Base-by-base conservation (phyloP, 2,329 filamentous ascomycete genomes). In the Iodosphaeria phyllophila region DNA sequence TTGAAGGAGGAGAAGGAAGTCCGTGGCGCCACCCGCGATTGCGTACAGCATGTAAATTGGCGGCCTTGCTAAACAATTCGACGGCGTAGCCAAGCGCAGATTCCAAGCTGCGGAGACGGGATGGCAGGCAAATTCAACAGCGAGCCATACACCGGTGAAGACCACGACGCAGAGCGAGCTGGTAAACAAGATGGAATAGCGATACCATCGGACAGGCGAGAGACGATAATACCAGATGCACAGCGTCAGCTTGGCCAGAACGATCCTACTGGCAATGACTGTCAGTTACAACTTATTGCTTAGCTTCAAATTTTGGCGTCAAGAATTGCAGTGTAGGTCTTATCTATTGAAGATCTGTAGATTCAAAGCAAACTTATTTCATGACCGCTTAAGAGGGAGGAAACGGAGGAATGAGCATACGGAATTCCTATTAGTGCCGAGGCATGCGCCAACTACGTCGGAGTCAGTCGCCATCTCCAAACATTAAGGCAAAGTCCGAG, bases 161-260 rank as follows among this genome's bases (percentile, higher is more conserved):
- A 25, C 18, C 6, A 17, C 25, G 16, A 23, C 10, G 21, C 28
- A 30, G 11, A 32, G 16, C 23, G 30, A 28, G 12, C 16, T 23
- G 9, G 30, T 30, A 13, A 23, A 8, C 8, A 14, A 23, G 22
- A 32, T 25, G 10, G 22, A 18, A 18, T 26, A 32, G 8, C 26
- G 25, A 18, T 28, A 32, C 17, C 8, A 10, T 8, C 4, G 14
- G 10, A 23, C 22, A 3, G 30, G 30, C 12, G 28, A 30, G n/a
- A 32, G 25, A 6, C 30, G 30, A 16, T 23, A 24, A 21, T 30
- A 32, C 23, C 29, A 32, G 16, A 28, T 10, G 18, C 30, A 32
- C 4, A 32, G 28, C 4, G 26, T 26, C 8, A 28, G 13, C 16
- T 32, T 32, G 9, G 30, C 26, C 13, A 28, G 23, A 23, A 30